Conservation (phyloP, 2,329 filamentous ascomycete genomes). For the Fusarium bactridioides region DNA sequence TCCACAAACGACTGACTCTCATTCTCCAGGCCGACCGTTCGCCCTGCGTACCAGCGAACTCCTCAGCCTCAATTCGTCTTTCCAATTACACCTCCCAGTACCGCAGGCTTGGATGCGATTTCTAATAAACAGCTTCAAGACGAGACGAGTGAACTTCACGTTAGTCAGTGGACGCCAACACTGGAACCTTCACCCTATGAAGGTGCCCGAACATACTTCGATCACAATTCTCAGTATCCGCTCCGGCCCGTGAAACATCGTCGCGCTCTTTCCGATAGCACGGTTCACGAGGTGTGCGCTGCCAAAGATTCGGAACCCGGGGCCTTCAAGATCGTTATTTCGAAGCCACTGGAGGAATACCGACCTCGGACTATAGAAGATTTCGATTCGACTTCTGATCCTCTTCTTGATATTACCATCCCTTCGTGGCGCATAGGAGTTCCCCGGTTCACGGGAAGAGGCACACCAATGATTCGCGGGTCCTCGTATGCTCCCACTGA, state of each 20-base stretch:
- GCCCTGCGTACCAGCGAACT: conserved; percentile 67
- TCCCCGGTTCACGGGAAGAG: conserved; percentile 78
- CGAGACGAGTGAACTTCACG: conserved; percentile 41
- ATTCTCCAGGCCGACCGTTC: conserved; percentile 63
- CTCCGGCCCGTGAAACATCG: conserved; percentile 53
- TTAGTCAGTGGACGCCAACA: conserved; percentile 55
- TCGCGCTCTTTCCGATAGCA: conserved; percentile 80
- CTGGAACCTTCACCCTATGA: conserved; percentile 49
- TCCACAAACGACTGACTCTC: conserved; percentile 31
- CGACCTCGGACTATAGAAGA: conserved; percentile 72
- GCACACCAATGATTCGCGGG: conserved; percentile 79
- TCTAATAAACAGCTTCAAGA: conserved; percentile 40
- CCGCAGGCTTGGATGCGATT: conserved; percentile 62
- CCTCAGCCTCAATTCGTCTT: conserved; percentile 69
- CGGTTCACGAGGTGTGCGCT: conserved; percentile 68
- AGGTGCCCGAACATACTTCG: conserved; percentile 46
- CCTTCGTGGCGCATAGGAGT: conserved; percentile 86
- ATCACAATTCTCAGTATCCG: conserved; percentile 27
- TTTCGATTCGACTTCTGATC: conserved; percentile 53
- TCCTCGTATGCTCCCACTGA: conserved; percentile 83
- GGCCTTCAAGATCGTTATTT: conserved; percentile 82
- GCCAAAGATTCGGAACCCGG: conserved; percentile 66
- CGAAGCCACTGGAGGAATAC: conserved; percentile 68
- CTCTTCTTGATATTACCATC: conserved; percentile 76
- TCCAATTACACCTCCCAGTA: conserved; percentile 67